Conservation (phyloP, 1,284 basidiomycete species). For the Boletus semigastroideus region DNA sequence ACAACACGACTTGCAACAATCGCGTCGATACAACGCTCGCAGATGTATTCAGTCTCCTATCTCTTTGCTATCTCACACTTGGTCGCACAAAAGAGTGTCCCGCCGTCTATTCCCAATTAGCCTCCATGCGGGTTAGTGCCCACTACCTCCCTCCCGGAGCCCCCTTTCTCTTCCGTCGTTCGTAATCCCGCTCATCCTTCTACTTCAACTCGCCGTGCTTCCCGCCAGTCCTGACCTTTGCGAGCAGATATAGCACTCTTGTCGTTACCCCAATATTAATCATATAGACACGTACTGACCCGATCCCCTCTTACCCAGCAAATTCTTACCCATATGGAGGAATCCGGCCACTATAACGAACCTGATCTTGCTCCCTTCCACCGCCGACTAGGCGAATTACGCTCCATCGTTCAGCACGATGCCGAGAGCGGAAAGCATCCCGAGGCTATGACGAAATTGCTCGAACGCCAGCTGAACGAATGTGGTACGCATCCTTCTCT, state of each 20-base stretch:
- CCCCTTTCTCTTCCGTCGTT: constrained; percentile 8
- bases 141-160: constrained; percentile 5
- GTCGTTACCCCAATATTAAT: constrained; percentile 16
- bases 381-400: constrained; percentile 74
- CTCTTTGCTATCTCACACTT: constrained; percentile 92
- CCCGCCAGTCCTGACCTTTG: constrained; percentile 23
- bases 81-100: constrained; percentile 92
- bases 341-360: constrained; percentile 91
- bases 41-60: constrained; percentile 90
- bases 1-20: constrained; percentile 74
- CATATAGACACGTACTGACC: constrained; percentile 29
- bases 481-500: constrained; percentile 65
- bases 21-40: constrained; percentile 89
- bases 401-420: constrained; percentile 81
- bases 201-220: not conserved
- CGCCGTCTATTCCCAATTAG: constrained; percentile 91
- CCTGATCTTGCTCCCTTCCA: constrained; percentile 85
- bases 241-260: constrained; percentile 19
- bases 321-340: constrained; percentile 92
- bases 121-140: constrained; percentile 84
- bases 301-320: constrained; percentile 53
- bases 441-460: constrained; percentile 84
- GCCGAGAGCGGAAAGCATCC: constrained; percentile 82
- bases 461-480: constrained; percentile 88
- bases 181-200: not conserved